phyloP scores from a whole-genome alignment of 2,329 filamentous ascomycete species.

The Diaporthe nobilis region DNA sequence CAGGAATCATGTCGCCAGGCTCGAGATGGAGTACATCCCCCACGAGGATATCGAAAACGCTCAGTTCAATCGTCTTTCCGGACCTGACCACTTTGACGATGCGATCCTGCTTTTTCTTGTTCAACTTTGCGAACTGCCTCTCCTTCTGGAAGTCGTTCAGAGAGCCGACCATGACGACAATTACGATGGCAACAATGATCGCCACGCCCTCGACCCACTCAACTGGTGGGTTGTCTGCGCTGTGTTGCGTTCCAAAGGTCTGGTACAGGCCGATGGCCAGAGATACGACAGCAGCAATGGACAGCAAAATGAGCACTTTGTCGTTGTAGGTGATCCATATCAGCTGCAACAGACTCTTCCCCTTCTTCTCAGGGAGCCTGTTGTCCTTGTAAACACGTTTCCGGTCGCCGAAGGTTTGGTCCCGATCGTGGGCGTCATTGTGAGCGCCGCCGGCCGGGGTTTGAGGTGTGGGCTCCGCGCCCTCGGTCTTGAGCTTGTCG shows the following conservation, averaged over 20 bases:
- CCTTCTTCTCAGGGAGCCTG: slow-evolving; percentile 79
- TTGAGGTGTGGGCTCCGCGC: slow-evolving; percentile 41
- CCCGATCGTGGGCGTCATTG: neutral
- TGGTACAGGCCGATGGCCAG: slow-evolving; percentile 83
- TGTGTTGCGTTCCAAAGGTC: slow-evolving; percentile 74
- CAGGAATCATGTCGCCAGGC: slow-evolving; percentile 80
- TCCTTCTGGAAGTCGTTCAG: slow-evolving; percentile 87
- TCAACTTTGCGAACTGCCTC: slow-evolving; percentile 82
- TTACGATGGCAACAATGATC: slow-evolving; percentile 83
- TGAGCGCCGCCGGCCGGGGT: slow-evolving; percentile 18
- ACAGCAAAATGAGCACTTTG: slow-evolving; percentile 82
- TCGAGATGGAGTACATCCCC: slow-evolving; percentile 82
- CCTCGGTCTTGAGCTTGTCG: slow-evolving; percentile 54
- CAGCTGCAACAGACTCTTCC: slow-evolving; percentile 79
- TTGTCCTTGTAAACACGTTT: slow-evolving; percentile 82
- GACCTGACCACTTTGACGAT: slow-evolving; percentile 80
- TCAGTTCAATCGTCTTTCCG: slow-evolving; percentile 78
- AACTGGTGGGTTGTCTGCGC: slow-evolving; percentile 66
- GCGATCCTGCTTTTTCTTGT: slow-evolving; percentile 84
- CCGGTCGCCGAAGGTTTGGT: slow-evolving; percentile 70
- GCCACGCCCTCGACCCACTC: slow-evolving; percentile 89
- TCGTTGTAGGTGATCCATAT: slow-evolving; percentile 90
- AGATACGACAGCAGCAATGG: slow-evolving; percentile 79
- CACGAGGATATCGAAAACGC: slow-evolving; percentile 77
- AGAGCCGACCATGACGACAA: slow-evolving; percentile 83